These are phyloP conservation scores for Penicillium bovifimosum DNA, from an alignment of 495 filamentous ascomycete species.

Conservation along the genomic window DNA sequence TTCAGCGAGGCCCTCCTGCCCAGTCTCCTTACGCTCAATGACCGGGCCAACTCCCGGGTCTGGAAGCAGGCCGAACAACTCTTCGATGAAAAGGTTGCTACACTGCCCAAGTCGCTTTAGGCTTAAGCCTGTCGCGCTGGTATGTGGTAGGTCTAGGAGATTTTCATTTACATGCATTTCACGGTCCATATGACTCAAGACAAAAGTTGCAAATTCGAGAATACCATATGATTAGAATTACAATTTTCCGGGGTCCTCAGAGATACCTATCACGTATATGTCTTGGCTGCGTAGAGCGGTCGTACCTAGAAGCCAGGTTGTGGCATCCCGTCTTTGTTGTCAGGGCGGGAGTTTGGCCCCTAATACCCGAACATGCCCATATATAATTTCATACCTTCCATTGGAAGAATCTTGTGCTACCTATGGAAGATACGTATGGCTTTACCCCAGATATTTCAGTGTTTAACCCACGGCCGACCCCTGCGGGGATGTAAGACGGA, in stretches of 20 bases:
- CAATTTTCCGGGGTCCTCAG: too few species aligned
- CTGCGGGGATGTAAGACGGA: conserved; percentile 19
- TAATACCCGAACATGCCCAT: too few species aligned
- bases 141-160: background rate
- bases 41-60: conserved; percentile 64
- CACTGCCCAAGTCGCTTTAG: conserved; percentile 47
- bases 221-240: too few species aligned
- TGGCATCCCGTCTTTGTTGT: too few species aligned
- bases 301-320: too few species aligned
- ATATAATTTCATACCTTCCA: too few species aligned
- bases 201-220: conserved; percentile 13
- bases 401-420: background rate
- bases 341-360: too few species aligned
- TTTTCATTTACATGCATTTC: conserved; percentile 13
- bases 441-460: background rate
- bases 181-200: background rate
- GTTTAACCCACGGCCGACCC: background rate
- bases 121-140: conserved; percentile 8
- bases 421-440: background rate
- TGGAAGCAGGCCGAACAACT: conserved; percentile 81
- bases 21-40: conserved; percentile 69
- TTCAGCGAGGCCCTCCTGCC: conserved; percentile 79
- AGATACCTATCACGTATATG: too few species aligned
- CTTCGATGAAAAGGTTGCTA: conserved; percentile 78
- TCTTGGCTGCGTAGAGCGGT: too few species aligned